Base-by-base conservation (phyloP, 495 filamentous ascomycete species). In the Penicillium cinerascens region DNA sequence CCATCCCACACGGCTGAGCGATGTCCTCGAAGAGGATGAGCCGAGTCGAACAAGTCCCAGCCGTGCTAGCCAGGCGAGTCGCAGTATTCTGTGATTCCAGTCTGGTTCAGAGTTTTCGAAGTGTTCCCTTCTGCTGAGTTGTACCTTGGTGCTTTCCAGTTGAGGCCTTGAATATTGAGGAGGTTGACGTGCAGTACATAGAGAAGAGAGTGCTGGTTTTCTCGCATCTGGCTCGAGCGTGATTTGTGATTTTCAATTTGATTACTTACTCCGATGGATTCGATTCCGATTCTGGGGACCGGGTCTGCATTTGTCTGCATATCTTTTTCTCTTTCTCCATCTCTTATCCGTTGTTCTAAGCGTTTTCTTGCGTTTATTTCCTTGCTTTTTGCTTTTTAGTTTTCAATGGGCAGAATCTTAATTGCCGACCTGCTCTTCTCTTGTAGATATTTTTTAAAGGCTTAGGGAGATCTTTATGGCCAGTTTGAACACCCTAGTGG, bases 1-100 rank as follows among this genome's bases (percentile, higher is more conserved):
- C 61, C 93, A 97, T 71, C 92, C 92, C 0, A 97, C 92, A 3
- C 77, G 93, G 47, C 72, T 98, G 50, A 97, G 93, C 64, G 93
- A 98, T 75, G 92, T 98, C 10, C 78, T 93, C 9, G 93, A 98
- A 44, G 79, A 82, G 51, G 79, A 82, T 54, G 79, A 82, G 58
- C 73, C 71, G 47, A 82, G 81, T 51, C 70, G 82, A 38, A 83
- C 81, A 33, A 85, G 74, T 56, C 76, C 77, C 6, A 80, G 78
- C 55, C 75, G 79, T 40, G 81, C 81, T 17, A 82, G 81, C 43
- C 58, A 65, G 42, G 69, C 68, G 1, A 72, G 69, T 40, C 65
- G 70, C 36, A 70, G 73, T 56, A 53, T 73, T 54, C 68, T 67
- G 35, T 69, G 51, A 64, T 43, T 18, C 13, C 10, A 42, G 48